phyloP scores from a whole-genome alignment of 805 yeast genomes.

The Metschnikowia orientalis region DNA sequence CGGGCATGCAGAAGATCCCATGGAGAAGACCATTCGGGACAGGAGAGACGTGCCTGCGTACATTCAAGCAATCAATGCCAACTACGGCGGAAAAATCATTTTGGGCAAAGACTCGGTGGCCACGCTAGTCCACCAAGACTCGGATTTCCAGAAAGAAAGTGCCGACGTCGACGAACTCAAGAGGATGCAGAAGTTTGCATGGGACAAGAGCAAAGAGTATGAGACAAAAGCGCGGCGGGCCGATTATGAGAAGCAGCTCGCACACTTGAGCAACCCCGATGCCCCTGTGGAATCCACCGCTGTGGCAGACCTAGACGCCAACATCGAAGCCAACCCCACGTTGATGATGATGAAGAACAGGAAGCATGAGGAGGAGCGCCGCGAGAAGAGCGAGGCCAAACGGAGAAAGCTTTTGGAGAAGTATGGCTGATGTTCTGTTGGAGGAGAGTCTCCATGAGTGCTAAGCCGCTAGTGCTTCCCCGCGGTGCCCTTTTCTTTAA shows the following conservation, averaged over 20 bases:
- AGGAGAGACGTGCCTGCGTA: conserved; percentile 70
- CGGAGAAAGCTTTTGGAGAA: conserved; percentile 11
- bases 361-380: conserved; percentile 19
- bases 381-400: conserved; percentile 11
- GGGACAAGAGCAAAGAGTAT: conserved; percentile 28
- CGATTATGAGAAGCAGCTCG: conserved; percentile 11
- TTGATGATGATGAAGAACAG: conserved; percentile 27
- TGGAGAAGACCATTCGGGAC: conserved; percentile 51
- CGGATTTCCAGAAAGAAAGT: conserved; percentile 30
- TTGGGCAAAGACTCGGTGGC: conserved; percentile 24
- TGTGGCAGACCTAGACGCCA: conserved; percentile 25
- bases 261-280: conserved; percentile 11
- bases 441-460: too few species aligned
- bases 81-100: conserved; percentile 35
- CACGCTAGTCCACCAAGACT: conserved; percentile 17
- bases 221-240: conserved; percentile 13
- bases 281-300: conserved; percentile 7
- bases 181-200: conserved; percentile 46
- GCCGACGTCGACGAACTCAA: conserved; percentile 53
- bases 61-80: conserved; percentile 46
- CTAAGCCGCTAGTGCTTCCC: too few species aligned
- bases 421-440: conserved; percentile 11
- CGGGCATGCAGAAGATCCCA: conserved; percentile 27
- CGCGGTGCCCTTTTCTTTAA: conserved; percentile 2
- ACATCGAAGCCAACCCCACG: conserved; percentile 37